These are phyloP conservation scores for Aspergillus biplanus DNA, from an alignment of 495 filamentous ascomycete genomes.

Conservation along the genomic window DNA sequence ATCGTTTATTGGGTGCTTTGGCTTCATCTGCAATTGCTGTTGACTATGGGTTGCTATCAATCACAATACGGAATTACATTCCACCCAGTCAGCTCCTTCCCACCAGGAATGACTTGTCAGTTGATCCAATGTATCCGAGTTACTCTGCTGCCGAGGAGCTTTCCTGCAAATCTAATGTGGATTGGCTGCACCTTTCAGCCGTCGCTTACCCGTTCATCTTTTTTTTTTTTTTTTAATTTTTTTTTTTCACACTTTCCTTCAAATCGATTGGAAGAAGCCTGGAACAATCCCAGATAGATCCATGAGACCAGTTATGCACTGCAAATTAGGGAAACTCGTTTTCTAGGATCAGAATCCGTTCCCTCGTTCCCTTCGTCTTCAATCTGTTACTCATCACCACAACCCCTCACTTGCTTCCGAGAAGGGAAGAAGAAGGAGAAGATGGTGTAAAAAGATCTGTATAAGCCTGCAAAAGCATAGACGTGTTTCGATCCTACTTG, in stretches of 20 bases:
- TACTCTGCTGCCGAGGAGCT: no score
- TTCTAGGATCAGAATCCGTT: neutral
- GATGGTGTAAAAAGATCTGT: neutral
- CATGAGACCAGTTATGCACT: neutral
- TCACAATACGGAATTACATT: neutral
- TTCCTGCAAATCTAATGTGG: neutral
- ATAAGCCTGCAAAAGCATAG: neutral
- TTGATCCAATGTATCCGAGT: neutral
- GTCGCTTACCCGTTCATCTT: neutral
- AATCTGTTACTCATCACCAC: neutral
- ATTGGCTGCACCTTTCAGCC: neutral
- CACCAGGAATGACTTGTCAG: neutral
- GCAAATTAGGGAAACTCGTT: neutral
- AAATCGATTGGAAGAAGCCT: neutral
- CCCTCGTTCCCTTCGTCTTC: neutral
- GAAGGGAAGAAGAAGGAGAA: neutral
- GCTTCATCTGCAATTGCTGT: neutral
- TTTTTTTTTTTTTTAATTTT: neutral
- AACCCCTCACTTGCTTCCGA: neutral
- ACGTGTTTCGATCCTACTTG: constrained; percentile 10
- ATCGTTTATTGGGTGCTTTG: neutral
- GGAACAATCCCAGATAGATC: neutral
- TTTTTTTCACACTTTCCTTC: neutral
- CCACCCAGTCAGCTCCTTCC: neutral
- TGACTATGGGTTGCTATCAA: neutral